Percentiles rank a stretch among this genome's conserved stretches.
These are phyloP conservation scores for Colletotrichum sidae DNA, from an alignment of 2,329 filamentous ascomycete species.

Conservation along the genomic window DNA sequence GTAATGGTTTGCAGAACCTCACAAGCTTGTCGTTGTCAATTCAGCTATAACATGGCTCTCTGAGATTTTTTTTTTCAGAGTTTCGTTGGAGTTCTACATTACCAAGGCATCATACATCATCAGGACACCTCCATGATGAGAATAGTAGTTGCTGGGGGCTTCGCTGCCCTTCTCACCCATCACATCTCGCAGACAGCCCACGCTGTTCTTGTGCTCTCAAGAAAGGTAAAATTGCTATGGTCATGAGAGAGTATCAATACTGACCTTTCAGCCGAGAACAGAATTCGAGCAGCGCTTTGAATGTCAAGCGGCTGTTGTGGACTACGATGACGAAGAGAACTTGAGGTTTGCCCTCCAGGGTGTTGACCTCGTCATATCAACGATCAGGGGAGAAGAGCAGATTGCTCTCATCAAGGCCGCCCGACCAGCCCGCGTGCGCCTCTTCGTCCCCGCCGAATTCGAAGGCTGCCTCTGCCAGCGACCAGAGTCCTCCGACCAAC, in stretches of 20 bases:
- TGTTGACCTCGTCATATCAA: slow-evolving; percentile 81
- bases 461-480: slow-evolving; percentile 72
- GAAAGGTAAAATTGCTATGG: slow-evolving; percentile 56
- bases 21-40: background rate
- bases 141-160: slow-evolving; percentile 60
- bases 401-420: slow-evolving; percentile 80
- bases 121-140: slow-evolving; percentile 54
- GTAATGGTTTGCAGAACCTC: background rate
- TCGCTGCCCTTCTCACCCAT: slow-evolving; percentile 59
- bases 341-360: slow-evolving; percentile 76
- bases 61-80: background rate
- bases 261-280: slow-evolving; percentile 59
- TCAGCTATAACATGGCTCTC: slow-evolving; percentile 1
- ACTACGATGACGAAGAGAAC: slow-evolving; percentile 70
- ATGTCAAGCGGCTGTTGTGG: slow-evolving; percentile 76
- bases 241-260: background rate
- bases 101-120: background rate
- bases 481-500: slow-evolving; percentile 59
- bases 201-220: slow-evolving; percentile 77
- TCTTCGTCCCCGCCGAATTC: slow-evolving; percentile 82
- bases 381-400: slow-evolving; percentile 74
- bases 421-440: slow-evolving; percentile 70
- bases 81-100: background rate
- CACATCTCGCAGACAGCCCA: slow-evolving; percentile 74
- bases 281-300: slow-evolving; percentile 63